Base-by-base conservation (phyloP, 2,329 filamentous ascomycete species). In the Beauveria varroae region DNA sequence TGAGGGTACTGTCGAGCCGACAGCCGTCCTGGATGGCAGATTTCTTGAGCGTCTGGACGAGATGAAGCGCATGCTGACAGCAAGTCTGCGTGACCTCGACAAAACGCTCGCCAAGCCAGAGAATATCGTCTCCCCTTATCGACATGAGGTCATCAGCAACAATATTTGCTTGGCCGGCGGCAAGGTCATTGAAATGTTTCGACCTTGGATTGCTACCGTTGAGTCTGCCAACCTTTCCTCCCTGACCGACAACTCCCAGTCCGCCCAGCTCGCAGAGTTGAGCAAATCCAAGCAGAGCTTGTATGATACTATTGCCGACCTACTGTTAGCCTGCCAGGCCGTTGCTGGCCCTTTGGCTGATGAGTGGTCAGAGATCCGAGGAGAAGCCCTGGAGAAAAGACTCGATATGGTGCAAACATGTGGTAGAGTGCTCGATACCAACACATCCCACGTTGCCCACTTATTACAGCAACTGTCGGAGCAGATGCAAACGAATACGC, bases 351-450 rank as follows among this genome's bases (percentile, higher is more conserved):
- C 95, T 6, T 75, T 99, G 49, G 90, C 89, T 9, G 95, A 99
- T 71, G 95, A 99, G 75, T 99, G 95, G 95, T 86, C 93, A 4
- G 92, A 96, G 71, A 81, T 93, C n/a, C 86, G 92, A 49, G 91
- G 92, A 1, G 91, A 96, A 71, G 90, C 93, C 8, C 79, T 99
- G 34, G 93, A 97, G 70, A 91, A 91, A 66, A 86, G 95, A 24
- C 75, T 98, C 28, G 89, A 89, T 65, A 88, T 90, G 64, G 91
- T 97, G 62, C 85, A 89, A 57, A 81, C 86, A 62, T 89, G 91
- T 64, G 86, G 88, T 10, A 85, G 89, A 67, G 89, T 93, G 52
- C 79, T 99, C 20, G 92, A 98, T 72, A 90, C 87, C 22, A 93
- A 90, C 68, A 89, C 93, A 14, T 90, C 90, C 0, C 91, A 97